phyloP scores from a whole-genome alignment of 176 grass and related monocot species.

The Metroxylon sagu region DNA sequence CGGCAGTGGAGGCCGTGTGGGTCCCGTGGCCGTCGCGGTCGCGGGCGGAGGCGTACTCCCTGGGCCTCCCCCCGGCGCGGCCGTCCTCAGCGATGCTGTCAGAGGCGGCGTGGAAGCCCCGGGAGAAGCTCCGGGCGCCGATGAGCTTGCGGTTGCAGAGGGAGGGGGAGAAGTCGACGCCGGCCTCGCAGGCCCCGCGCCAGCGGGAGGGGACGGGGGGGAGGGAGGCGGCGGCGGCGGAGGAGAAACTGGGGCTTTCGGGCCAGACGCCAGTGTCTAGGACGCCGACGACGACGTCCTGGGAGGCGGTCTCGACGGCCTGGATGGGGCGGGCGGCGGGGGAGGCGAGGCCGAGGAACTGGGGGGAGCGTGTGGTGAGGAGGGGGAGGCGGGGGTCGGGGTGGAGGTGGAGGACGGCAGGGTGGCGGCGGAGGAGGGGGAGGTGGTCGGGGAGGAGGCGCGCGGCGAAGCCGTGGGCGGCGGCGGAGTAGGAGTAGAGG shows the following conservation, averaged over 20 bases:
- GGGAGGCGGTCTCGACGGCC: slow-evolving; percentile 44
- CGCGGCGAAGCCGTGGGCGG: slow-evolving; percentile 64
- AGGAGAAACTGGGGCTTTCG: slow-evolving; percentile 60
- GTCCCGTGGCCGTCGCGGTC: slow-evolving; percentile 91
- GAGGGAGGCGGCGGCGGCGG: slow-evolving; percentile 28
- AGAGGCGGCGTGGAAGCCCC: slow-evolving; percentile 44
- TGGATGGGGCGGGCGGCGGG: slow-evolving; percentile 17
- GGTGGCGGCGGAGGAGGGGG: slow-evolving; percentile 47
- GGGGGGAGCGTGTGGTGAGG: slow-evolving; percentile 74
- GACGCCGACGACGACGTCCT: slow-evolving; percentile 75
- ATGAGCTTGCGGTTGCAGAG: slow-evolving; percentile 71
- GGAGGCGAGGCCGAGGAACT: slow-evolving; percentile 57
- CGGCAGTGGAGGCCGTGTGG: slow-evolving; percentile 79
- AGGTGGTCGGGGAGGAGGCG: slow-evolving; percentile 48
- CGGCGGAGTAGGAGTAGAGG: slow-evolving; percentile 77
- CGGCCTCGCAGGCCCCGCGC: slow-evolving; percentile 75
- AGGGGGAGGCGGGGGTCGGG: slow-evolving; percentile 52
- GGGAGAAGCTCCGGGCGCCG: slow-evolving; percentile 81
- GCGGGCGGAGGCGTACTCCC: slow-evolving; percentile 46
- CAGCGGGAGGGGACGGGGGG: slow-evolving; percentile 48
- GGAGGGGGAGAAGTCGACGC: slow-evolving; percentile 67
- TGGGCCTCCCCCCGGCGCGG: slow-evolving; percentile 8
- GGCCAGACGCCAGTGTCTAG: slow-evolving; percentile 94
- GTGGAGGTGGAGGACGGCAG: slow-evolving; percentile 52
- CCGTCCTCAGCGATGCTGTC: background rate